A percentile compares a stretch with the other conserved stretches of the same genome.
These are phyloP conservation scores for Hansfordia pulvinata DNA, from an alignment of 2,329 filamentous ascomycete genomes.

Conservation along the genomic window DNA sequence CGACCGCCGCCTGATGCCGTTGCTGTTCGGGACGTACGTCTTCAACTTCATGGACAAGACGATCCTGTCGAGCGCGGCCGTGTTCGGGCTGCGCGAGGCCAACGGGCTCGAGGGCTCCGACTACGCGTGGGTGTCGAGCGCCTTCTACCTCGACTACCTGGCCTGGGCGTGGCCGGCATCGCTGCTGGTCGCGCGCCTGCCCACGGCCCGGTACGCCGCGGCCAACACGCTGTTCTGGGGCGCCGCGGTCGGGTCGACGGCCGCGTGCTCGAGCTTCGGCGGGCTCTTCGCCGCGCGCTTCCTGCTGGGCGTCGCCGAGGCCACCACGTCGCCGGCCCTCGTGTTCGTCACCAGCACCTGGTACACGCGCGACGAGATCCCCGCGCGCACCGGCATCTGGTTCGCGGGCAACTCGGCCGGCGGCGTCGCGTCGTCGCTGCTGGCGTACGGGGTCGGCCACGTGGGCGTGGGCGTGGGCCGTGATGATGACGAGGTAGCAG, in stretches of 20 bases:
- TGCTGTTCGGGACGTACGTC: constrained; percentile 43
- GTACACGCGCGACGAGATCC: constrained; percentile 44
- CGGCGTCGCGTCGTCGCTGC: constrained; percentile 30
- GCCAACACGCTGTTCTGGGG: constrained; percentile 37
- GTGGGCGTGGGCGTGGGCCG: constrained; percentile 26
- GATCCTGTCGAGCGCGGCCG: constrained; percentile 38
- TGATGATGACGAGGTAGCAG: no score
- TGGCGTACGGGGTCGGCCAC: constrained; percentile 43
- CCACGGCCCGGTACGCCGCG: constrained; percentile 31
- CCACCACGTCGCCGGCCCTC: constrained; percentile 37
- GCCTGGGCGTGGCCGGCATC: constrained; percentile 35
- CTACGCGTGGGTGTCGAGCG: constrained; percentile 30
- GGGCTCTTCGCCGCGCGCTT: constrained; percentile 37
- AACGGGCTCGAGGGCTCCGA: constrained; percentile 25
- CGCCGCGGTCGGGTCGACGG: constrained; percentile 26
- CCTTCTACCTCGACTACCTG: constrained; percentile 36
- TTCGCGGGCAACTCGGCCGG: constrained; percentile 37
- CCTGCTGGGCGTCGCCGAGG: constrained; percentile 39
- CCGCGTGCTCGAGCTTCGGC: constrained; percentile 30
- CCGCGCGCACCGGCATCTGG: constrained; percentile 39
- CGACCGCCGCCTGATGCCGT: constrained; percentile 37
- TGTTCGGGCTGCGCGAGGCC: constrained; percentile 40
- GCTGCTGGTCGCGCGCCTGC: constrained; percentile 30
- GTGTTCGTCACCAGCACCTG: constrained; percentile 42
- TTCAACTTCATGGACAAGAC: constrained; percentile 51